Evolutionary conservation across 768 basidiomycete genomes (phyloP).

Genomic region (Pholiota molesta): DNA sequence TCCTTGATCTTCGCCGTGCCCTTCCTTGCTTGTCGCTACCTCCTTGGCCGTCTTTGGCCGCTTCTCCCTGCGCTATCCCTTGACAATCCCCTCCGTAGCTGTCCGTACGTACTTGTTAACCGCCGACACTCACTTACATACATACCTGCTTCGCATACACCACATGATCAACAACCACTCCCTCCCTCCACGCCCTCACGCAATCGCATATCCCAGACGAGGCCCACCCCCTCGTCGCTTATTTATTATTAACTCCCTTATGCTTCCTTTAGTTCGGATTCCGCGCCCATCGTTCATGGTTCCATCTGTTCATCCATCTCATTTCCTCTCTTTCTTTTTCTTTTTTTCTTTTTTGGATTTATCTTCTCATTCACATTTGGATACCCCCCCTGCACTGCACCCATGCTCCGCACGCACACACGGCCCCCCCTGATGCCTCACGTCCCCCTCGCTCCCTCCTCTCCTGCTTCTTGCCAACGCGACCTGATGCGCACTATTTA

Average conservation of each 20-base stretch:
- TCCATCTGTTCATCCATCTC: no score
- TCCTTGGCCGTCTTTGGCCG: neutral
- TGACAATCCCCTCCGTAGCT: neutral
- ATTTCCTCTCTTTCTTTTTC: no score
- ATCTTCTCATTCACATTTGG: no score
- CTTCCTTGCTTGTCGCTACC: neutral
- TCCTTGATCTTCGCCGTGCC: neutral
- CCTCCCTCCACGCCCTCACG: neutral
- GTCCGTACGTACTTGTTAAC: neutral
- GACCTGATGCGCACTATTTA: no score
- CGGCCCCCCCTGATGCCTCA: no score
- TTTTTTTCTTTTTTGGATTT: no score
- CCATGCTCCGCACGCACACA: no score
- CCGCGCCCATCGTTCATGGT: neutral
- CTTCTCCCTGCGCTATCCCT: neutral
- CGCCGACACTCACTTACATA: neutral
- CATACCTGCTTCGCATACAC: neutral
- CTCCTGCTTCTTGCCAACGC: no score
- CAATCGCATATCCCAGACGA: neutral
- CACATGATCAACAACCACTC: neutral
- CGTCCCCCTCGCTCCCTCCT: no score
- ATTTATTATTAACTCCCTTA: neutral
- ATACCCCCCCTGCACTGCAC: no score
- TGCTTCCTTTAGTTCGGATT: neutral
- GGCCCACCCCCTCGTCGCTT: neutral